Evolutionary conservation across 306 rosid species (phyloP).

Genomic region (Pyrus communis): DNA sequence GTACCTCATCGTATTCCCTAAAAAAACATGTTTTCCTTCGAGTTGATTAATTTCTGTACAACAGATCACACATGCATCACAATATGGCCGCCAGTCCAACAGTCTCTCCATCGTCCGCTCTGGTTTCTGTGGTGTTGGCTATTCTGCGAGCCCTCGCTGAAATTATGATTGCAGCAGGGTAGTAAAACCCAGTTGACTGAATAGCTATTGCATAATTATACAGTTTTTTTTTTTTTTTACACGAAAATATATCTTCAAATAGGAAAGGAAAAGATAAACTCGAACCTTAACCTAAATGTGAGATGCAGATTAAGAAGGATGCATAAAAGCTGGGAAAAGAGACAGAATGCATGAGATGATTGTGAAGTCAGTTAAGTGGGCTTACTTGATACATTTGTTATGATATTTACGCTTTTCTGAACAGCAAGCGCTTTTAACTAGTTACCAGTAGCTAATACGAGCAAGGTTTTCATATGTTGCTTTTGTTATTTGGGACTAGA

Average conservation of each 20-base stretch:
- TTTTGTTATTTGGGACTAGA: no score
- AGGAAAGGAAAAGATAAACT: neutral
- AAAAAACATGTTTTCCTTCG: neutral
- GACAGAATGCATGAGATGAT: neutral
- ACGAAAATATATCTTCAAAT: neutral
- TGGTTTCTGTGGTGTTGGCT: constrained; percentile 43
- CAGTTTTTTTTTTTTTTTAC: no score
- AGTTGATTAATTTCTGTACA: constrained; percentile 60
- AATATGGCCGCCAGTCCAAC: constrained; percentile 75
- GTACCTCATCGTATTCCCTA: neutral
- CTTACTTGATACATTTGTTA: no score
- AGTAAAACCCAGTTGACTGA: neutral
- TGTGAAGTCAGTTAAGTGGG: neutral
- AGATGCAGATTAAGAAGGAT: neutral
- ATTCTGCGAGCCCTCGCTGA: constrained; percentile 71
- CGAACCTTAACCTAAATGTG: neutral
- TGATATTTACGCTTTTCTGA: no score
- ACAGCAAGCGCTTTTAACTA: no score
- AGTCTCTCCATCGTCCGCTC: constrained; percentile 55
- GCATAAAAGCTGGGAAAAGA: neutral
- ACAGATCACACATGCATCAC: constrained; percentile 34
- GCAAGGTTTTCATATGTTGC: no score
- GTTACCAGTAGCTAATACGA: no score
- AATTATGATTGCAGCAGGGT: constrained; percentile 1
- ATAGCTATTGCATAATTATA: no score